Percentiles rank a stretch among this genome's conserved stretches.
Conservation (phyloP, 768 basidiomycete species). For the Psilocybe cubensis region DNA sequence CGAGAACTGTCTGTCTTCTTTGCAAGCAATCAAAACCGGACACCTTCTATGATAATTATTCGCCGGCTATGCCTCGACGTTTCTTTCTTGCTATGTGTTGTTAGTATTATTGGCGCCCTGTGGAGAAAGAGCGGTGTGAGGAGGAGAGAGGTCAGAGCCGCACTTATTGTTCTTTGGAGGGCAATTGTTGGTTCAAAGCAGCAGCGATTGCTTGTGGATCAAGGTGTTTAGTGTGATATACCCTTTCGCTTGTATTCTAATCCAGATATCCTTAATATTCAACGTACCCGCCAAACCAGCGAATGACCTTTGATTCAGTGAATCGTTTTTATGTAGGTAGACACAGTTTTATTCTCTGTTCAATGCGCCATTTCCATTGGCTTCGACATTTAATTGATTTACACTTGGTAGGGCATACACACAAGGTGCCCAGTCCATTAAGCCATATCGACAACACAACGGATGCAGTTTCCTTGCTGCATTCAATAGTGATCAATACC, state of each 20-base stretch:
- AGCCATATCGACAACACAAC: slow-evolving; percentile 93
- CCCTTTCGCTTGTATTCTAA: slow-evolving; percentile 5
- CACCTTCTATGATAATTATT: slow-evolving; percentile 69
- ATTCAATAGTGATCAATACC: slow-evolving; percentile 1
- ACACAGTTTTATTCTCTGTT: not conserved
- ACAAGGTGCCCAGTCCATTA: slow-evolving; percentile 26
- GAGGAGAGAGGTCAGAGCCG: slow-evolving; percentile 67
- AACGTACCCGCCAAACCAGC: not conserved
- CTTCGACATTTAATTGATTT: not conserved
- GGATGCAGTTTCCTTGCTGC: slow-evolving; percentile 86
- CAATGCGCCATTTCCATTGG: not conserved
- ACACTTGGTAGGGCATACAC: not conserved
- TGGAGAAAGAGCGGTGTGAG: slow-evolving; percentile 76
- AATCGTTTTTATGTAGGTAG: not conserved
- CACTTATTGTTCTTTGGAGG: slow-evolving; percentile 69
- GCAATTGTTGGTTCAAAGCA: slow-evolving; percentile 64
- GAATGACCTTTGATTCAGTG: not conserved
- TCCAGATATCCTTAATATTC: slow-evolving; percentile 8
- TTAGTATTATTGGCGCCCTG: slow-evolving; percentile 56
- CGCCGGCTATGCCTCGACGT: slow-evolving; percentile 79
- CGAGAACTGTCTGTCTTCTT: slow-evolving; percentile 61
- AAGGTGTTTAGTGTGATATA: slow-evolving; percentile 41
- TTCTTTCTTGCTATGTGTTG: slow-evolving; percentile 69
- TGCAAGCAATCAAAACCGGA: slow-evolving; percentile 57
- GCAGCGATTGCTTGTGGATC: slow-evolving; percentile 50